These are phyloP conservation scores for Penicillium sp. DNA, from an alignment of 2,329 filamentous ascomycete species.

Conservation along the genomic window DNA sequence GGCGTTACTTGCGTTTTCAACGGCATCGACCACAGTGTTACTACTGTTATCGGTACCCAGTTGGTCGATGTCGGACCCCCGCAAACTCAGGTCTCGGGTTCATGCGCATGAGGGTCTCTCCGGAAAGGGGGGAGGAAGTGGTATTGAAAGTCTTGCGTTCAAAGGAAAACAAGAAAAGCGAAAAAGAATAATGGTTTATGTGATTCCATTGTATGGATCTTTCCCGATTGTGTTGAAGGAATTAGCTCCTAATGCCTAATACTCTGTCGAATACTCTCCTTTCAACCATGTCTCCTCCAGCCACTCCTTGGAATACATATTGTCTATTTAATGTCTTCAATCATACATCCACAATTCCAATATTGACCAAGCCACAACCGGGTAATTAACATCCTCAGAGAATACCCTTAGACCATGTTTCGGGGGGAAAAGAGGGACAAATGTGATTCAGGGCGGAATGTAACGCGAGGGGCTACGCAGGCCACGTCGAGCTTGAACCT, in stretches of 20 bases:
- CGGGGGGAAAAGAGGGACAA: neutral
- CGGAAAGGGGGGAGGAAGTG: neutral
- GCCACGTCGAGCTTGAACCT: neutral
- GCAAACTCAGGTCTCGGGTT: conserved; percentile 11
- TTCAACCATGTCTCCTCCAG: neutral
- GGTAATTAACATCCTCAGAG: neutral
- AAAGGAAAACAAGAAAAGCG: neutral
- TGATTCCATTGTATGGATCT: no score
- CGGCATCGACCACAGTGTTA: conserved; percentile 12
- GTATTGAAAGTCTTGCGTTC: neutral
- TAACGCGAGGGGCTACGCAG: conserved; percentile 1
- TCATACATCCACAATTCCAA: neutral
- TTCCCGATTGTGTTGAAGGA: neutral
- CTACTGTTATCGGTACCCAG: conserved; percentile 5
- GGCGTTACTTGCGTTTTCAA: conserved; percentile 8
- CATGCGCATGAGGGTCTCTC: neutral
- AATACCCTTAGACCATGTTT: neutral
- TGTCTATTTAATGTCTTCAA: neutral
- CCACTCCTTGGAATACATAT: neutral
- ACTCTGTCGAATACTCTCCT: neutral
- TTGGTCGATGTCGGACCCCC: conserved; percentile 15
- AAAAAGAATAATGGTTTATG: neutral
- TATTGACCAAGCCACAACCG: neutral
- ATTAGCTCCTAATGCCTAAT: neutral
- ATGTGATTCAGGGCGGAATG: conserved; percentile 4